Evolutionary conservation across 306 rosid species (phyloP).

Genomic region (barrel medic (Medicago truncatula)): MtrunA17r5.0-ANR NC_053048.1:23258501-23259000

Average conservation of each 20-base stretch:
- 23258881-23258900: not conserved
- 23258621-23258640: not conserved
- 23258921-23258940: not conserved
- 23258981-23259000: not conserved
- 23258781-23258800: constrained; percentile 45
- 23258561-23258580: constrained; percentile 42
- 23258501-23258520: constrained; percentile 40
- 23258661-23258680: not conserved
- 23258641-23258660: not conserved
- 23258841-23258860: constrained; percentile 54
- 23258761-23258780: constrained; percentile 24
- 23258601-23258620: not conserved
- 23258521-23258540: constrained; percentile 53
- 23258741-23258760: constrained; percentile 63
- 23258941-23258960: not conserved
- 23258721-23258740: constrained; percentile 10
- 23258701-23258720: constrained; percentile 72
- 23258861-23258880: not conserved
- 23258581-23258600: constrained; percentile 10
- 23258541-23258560: constrained; percentile 76
- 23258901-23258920: not conserved
- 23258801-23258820: constrained; percentile 76
- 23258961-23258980: not conserved
- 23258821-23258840: constrained; percentile 44
- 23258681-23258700: not conserved